Conservation (phyloP, 202 grass and related monocot genomes). For the Musa balbisiana region DNA sequence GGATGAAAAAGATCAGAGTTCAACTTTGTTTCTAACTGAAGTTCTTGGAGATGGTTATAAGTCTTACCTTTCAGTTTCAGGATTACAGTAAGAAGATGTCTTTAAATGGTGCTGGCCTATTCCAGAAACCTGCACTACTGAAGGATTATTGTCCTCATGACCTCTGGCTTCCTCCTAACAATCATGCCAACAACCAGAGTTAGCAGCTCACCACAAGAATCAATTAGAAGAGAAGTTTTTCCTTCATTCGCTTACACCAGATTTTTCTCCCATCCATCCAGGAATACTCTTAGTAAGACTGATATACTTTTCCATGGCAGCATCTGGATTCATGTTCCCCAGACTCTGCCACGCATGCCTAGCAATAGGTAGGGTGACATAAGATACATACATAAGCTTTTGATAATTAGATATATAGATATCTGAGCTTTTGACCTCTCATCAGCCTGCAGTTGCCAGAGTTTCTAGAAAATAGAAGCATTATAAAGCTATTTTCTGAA, state of each 20-base stretch:
- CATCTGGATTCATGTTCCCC: conserved; percentile 69
- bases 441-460: too few relatives aligned
- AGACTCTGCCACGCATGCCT: conserved; percentile 65
- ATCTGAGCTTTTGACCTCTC: not conserved
- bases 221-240: not conserved
- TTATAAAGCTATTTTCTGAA: not conserved
- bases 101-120: not conserved
- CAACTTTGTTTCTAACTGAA: not conserved
- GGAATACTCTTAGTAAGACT: conserved; percentile 53
- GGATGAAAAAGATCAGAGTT: not conserved
- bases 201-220: not conserved
- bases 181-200: not conserved
- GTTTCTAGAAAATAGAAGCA: not conserved
- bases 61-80: conserved; percentile 9
- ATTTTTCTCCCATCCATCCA: conserved; percentile 42
- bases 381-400: not conserved
- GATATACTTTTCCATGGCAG: conserved; percentile 76
- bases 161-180: conserved; percentile 11
- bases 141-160: conserved; percentile 11
- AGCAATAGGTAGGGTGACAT: conserved; percentile 10
- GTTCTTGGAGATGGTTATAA: not conserved
- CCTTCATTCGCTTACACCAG: conserved; percentile 24
- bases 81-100: not conserved
- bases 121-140: not conserved
- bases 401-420: not conserved